Base-by-base conservation (phyloP, 2,329 filamentous ascomycete species). In the Cladosporium sphaerospermum region DNA sequence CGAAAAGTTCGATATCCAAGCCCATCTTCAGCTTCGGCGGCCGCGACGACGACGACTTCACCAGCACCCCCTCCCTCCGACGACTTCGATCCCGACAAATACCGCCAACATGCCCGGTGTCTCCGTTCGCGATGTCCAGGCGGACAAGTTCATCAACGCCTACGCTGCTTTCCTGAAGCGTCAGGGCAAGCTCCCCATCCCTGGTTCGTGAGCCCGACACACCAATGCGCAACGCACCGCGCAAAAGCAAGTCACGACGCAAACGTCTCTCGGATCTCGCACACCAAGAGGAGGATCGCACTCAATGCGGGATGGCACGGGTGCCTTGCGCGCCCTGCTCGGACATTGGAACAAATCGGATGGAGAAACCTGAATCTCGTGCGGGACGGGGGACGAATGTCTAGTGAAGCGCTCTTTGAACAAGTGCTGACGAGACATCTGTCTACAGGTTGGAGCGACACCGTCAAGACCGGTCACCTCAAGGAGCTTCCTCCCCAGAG, bases 401-500 rank as follows among this genome's bases (percentile, higher is more conserved):
- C 63, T 66, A 59, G 43, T 54, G 52, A 45, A 48, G 52, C 45
- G 52, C 52, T 44, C 19, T 36, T 23, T 60, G 60, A 57, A 53
- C 34, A 57, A 58, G 68, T 65, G 68, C 72, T 75, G 69, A 75
- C 71, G 64, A 68, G 69, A 71, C 40, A 43, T 54, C 39, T 31
- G 66, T 75, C 73, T 77, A 76, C 74, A 95, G 90, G 89, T 81
- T 97, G 92, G 92, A 92, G 96, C 76, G 93, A 99, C 75, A 96
- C 92, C 71, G 93, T 97, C 80, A 99, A 99, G 88, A 96, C 92
- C 67, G 92, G 89, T 70, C 83, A 86, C 73, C 87, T 88, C 75
- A 96, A 96, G 79, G 93, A 99, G 82, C 88, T 99, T 68, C 92
- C 92, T 71, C 93, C 92, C 71, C 91, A 97, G 84, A 87, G 91